Percentiles rank a stretch among this genome's conserved stretches.
phyloP scores from a whole-genome alignment of 2,329 filamentous ascomycete genomes.

The Penicillium italicum region DNA sequence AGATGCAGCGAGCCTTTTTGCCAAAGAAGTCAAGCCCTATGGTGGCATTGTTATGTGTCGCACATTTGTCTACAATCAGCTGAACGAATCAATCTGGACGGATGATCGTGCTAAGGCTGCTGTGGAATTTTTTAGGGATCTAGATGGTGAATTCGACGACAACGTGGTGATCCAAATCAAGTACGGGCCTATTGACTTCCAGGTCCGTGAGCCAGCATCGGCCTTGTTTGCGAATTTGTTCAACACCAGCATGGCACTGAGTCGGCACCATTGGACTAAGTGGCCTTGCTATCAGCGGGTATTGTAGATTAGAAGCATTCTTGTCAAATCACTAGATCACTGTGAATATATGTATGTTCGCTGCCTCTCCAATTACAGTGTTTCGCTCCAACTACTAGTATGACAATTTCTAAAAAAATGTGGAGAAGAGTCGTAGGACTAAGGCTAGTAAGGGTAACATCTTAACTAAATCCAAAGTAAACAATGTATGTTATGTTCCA shows the following conservation, averaged over 20 bases:
- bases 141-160: constrained; percentile 64
- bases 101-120: constrained; percentile 67
- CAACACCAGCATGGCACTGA: constrained; percentile 52
- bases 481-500: neutral
- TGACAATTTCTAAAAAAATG: neutral
- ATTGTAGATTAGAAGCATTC: constrained; percentile 49
- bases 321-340: neutral
- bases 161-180: constrained; percentile 73
- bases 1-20: constrained; percentile 67
- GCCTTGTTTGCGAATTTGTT: constrained; percentile 58
- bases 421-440: neutral
- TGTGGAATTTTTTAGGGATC: constrained; percentile 61
- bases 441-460: neutral
- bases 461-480: neutral
- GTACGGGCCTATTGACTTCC: constrained; percentile 71
- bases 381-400: neutral
- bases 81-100: constrained; percentile 60
- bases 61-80: constrained; percentile 65
- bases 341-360: neutral
- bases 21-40: constrained; percentile 54
- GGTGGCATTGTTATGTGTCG: constrained; percentile 66
- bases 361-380: neutral
- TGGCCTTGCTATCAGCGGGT: constrained; percentile 58
- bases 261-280: constrained; percentile 64
- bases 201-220: constrained; percentile 64